phyloP scores from a whole-genome alignment of 73 alveolate species.

The Halteria grandinella region DNA sequence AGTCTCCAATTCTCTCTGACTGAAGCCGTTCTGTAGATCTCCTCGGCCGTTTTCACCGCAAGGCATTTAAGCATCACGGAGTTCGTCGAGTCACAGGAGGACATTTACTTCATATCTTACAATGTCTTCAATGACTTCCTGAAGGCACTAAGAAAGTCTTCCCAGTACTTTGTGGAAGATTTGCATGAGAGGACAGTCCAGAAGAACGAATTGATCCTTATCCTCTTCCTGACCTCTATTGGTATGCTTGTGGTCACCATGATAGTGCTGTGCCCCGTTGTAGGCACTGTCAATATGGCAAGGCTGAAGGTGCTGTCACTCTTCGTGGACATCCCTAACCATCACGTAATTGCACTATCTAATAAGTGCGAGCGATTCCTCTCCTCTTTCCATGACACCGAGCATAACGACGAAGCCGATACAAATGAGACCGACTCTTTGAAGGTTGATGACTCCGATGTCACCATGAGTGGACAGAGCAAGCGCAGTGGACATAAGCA shows the following conservation, averaged over 20 bases:
- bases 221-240: slow-evolving; percentile 44
- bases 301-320: slow-evolving; percentile 34
- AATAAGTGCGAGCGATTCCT: slow-evolving; percentile 49
- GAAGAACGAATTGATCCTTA: slow-evolving; percentile 39
- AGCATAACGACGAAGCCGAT: slow-evolving; percentile 47
- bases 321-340: slow-evolving; percentile 53
- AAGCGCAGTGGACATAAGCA: slow-evolving; percentile 42
- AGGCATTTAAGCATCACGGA: slow-evolving; percentile 34
- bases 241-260: slow-evolving; percentile 18
- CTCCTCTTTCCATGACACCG: slow-evolving; percentile 35
- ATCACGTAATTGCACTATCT: slow-evolving; percentile 37
- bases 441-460: slow-evolving; percentile 29
- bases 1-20: slow-evolving; percentile 45
- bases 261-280: slow-evolving; percentile 36
- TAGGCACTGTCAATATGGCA: slow-evolving; percentile 32
- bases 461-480: not conserved
- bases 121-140: slow-evolving; percentile 53
- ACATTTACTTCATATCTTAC: slow-evolving; percentile 48
- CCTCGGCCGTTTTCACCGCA: slow-evolving; percentile 51
- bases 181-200: slow-evolving; percentile 34
- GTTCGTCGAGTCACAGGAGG: slow-evolving; percentile 43
- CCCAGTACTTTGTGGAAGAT: slow-evolving; percentile 39
- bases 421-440: slow-evolving; percentile 36
- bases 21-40: slow-evolving; percentile 54
- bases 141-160: slow-evolving; percentile 21